Evolutionary conservation across 2,329 filamentous ascomycete genomes (phyloP).

Genomic region (Ceratocystis lukuohia): DNA sequence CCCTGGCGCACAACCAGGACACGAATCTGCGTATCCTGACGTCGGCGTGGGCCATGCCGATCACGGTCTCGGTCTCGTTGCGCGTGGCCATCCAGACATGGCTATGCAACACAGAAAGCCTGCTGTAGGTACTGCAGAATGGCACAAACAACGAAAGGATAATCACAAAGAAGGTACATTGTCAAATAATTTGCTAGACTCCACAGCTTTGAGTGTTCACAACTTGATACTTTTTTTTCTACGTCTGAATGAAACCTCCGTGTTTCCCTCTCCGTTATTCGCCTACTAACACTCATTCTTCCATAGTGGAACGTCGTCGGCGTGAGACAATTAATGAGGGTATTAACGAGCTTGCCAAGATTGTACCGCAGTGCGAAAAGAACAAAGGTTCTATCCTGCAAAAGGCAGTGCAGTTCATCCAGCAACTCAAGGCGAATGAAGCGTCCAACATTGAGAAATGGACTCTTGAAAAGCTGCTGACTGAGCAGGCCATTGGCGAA

Average conservation of each 20-base stretch:
- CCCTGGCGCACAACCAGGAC: background rate
- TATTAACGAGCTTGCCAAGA: conserved; percentile 94
- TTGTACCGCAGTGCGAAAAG: conserved; percentile 95
- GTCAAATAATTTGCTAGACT: background rate
- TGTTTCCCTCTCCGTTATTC: background rate
- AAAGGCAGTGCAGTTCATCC: conserved; percentile 87
- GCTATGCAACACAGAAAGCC: conserved; percentile 46
- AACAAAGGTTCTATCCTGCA: conserved; percentile 96
- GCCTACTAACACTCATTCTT: conserved; percentile 23
- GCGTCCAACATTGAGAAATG: conserved; percentile 88
- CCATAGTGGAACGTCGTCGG: conserved; percentile 77
- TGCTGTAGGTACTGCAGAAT: conserved; percentile 88
- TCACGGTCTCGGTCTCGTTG: conserved; percentile 3
- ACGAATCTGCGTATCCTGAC: conserved; percentile 6
- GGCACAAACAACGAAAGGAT: conserved; percentile 93
- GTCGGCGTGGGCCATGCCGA: conserved; percentile 7
- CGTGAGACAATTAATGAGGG: conserved; percentile 98
- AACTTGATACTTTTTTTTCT: background rate
- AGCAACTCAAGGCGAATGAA: conserved; percentile 86
- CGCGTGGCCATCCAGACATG: conserved; percentile 11
- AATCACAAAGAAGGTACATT: conserved; percentile 93
- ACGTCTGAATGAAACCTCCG: background rate
- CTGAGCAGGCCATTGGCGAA: conserved; percentile 79
- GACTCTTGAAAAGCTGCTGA: conserved; percentile 80
- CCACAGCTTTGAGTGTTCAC: background rate